phyloP scores from a whole-genome alignment of 176 grass and related monocot genomes.

The Oryza longistaminata region DNA sequence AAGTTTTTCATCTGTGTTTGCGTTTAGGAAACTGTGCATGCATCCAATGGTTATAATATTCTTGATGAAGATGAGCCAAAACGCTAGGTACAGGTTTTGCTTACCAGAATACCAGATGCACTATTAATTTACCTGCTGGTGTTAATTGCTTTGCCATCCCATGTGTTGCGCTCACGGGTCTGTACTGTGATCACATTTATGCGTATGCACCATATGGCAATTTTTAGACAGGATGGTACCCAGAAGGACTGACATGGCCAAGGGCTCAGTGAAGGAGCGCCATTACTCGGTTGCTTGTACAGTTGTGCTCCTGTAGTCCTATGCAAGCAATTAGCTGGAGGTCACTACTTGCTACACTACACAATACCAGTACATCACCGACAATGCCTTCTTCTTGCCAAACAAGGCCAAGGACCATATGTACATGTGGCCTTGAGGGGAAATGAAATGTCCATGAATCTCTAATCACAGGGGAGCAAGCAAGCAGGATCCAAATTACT shows the following conservation, averaged over 20 bases:
- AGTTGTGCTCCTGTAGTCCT: not conserved
- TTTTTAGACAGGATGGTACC: not conserved
- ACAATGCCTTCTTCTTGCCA: not conserved
- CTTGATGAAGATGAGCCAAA: not conserved
- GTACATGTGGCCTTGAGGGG: not conserved
- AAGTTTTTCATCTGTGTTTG: not conserved
- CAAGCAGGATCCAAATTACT: not conserved
- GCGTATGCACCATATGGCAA: not conserved
- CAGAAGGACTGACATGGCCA: constrained; percentile 17
- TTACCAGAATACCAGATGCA: not conserved
- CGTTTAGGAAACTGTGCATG: not conserved
- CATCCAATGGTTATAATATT: not conserved
- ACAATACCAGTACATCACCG: not conserved
- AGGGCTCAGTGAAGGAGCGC: not conserved
- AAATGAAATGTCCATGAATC: not conserved
- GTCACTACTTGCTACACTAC: not conserved
- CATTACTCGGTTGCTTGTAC: not conserved
- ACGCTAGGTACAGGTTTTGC: not conserved
- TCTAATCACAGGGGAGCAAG: not conserved
- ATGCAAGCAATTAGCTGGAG: constrained; percentile 13
- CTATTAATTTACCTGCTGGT: not conserved
- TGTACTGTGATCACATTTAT: constrained; percentile 12
- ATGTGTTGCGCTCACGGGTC: not conserved
- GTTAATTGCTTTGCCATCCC: not conserved
- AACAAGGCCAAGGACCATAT: not conserved